These are phyloP conservation scores for Falciphora oryzae DNA, from an alignment of 2,329 filamentous ascomycete genomes.

Conservation along the genomic window DNA sequence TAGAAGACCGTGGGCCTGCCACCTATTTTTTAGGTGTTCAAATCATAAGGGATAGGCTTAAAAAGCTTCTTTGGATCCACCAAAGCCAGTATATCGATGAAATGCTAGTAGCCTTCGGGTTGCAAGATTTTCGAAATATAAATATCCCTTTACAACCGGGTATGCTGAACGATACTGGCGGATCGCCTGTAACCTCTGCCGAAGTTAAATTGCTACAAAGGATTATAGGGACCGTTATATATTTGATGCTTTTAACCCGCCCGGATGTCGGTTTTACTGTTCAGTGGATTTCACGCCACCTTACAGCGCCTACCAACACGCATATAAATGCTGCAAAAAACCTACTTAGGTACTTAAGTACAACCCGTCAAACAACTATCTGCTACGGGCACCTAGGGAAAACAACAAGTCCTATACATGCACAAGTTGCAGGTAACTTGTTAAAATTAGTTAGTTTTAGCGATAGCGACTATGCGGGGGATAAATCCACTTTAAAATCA, in stretches of 20 bases:
- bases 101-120: not conserved
- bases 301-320: not conserved
- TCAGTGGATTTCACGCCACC: not conserved
- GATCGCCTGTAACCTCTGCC: not conserved
- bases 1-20: not conserved
- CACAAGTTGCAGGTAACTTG: too few species aligned
- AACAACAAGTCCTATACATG: too few species aligned
- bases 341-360: not conserved
- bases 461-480: too few species aligned
- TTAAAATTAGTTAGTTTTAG: too few species aligned
- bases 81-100: not conserved
- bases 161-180: not conserved
- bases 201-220: not conserved
- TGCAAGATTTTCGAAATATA: not conserved
- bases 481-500: too few species aligned
- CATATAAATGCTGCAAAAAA: not conserved
- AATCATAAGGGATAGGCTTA: not conserved
- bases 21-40: not conserved
- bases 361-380: too few species aligned
- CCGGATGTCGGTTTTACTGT: not conserved
- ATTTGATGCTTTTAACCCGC: not conserved
- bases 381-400: too few species aligned
- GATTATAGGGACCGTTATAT: not conserved
- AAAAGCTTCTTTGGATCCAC: not conserved
- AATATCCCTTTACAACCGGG: not conserved